These are phyloP conservation scores for Theobroma grandiflorum DNA, from an alignment of 441 rosid genomes.

Conservation along the genomic window DNA sequence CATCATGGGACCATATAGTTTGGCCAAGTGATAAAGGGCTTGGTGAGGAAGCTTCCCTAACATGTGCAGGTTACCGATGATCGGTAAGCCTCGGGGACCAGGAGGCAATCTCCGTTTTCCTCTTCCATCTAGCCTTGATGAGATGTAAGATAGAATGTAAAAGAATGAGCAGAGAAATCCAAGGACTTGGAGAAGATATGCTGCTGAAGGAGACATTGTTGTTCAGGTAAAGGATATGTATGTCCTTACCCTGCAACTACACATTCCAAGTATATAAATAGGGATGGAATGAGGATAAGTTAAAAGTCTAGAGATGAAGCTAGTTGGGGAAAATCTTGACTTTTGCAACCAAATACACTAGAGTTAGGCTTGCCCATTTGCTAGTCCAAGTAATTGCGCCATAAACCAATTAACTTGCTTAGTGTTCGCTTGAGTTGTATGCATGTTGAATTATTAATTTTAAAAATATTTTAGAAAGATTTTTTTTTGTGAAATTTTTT, in stretches of 20 bases:
- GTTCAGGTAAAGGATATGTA: neutral
- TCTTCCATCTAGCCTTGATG: neutral
- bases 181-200: neutral
- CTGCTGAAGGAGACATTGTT: neutral
- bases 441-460: no score
- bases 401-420: no score
- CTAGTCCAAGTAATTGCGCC: no score
- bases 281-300: no score
- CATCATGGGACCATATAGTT: conserved; percentile 46
- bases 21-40: conserved; percentile 32
- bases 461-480: neutral
- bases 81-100: conserved; percentile 39
- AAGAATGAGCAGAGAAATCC: neutral
- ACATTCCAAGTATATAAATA: no score
- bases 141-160: neutral
- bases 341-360: no score
- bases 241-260: no score
- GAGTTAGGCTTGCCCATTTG: no score
- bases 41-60: conserved; percentile 42
- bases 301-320: no score
- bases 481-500: no score
- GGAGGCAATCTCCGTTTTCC: conserved; percentile 29
- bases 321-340: no score
- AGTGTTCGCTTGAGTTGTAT: no score
- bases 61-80: conserved; percentile 48